These are phyloP conservation scores for Botryotinia convoluta DNA, from an alignment of 2,329 filamentous ascomycete genomes.

Conservation along the genomic window DNA sequence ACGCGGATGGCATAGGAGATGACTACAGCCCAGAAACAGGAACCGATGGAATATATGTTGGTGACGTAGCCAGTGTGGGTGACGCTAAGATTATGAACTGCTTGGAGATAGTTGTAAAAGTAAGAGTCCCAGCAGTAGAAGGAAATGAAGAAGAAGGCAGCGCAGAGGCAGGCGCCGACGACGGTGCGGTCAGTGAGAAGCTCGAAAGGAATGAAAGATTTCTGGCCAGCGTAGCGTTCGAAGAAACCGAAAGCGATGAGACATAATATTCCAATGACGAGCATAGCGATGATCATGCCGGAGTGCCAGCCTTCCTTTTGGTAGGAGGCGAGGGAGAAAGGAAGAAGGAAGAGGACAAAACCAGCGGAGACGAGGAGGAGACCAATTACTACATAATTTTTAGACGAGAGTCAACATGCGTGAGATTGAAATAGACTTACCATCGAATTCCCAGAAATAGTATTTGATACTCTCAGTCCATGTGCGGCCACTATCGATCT, in stretches of 20 bases:
- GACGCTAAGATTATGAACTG: constrained; percentile 50
- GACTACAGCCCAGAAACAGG: constrained; percentile 44
- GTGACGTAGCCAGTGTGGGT: constrained; percentile 50
- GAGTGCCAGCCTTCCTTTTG: constrained; percentile 30
- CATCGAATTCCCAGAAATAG: constrained; percentile 62
- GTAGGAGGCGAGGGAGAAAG: constrained; percentile 56
- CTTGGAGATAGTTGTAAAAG: constrained; percentile 53
- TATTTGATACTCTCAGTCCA: constrained; percentile 47
- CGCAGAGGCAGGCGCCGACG: constrained; percentile 46
- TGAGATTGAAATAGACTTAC: constrained; percentile 23
- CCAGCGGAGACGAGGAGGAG: constrained; percentile 59
- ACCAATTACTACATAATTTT: constrained; percentile 46
- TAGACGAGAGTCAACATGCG: neutral
- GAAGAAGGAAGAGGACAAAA: constrained; percentile 65
- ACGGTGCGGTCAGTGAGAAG: constrained; percentile 51
- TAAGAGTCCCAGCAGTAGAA: constrained; percentile 55
- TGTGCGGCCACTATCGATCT: constrained; percentile 45
- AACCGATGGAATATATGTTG: constrained; percentile 51
- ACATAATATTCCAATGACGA: constrained; percentile 55
- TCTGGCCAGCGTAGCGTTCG: constrained; percentile 55
- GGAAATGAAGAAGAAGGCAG: constrained; percentile 46
- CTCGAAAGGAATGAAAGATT: constrained; percentile 55
- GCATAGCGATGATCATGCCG: constrained; percentile 48
- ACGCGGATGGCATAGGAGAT: constrained; percentile 47
- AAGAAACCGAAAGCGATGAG: constrained; percentile 55